Evolutionary conservation across 495 filamentous ascomycete genomes (phyloP).

Genomic region (Neurospora sp.): DNA sequence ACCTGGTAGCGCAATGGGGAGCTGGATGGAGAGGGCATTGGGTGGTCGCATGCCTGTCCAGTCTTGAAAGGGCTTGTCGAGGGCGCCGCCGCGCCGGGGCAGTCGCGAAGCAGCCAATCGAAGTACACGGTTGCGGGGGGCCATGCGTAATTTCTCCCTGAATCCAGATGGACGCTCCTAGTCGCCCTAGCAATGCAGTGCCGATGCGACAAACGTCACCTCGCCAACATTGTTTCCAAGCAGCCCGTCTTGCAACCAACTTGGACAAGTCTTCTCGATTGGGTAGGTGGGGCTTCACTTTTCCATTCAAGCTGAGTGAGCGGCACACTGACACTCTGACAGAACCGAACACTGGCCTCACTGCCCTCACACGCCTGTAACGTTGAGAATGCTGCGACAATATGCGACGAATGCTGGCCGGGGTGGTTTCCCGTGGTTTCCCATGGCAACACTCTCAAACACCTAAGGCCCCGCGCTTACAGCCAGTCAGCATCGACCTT

Average conservation of each 20-base stretch:
- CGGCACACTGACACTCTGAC: background rate
- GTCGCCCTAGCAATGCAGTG: background rate
- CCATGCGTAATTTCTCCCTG: background rate
- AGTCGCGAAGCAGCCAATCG: constrained; percentile 3
- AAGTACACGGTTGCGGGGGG: constrained; percentile 1
- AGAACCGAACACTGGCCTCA: background rate
- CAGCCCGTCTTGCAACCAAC: background rate
- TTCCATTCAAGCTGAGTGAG: background rate
- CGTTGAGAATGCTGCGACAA: background rate
- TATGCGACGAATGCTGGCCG: background rate
- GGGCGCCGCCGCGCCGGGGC: background rate
- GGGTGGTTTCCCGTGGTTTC: background rate
- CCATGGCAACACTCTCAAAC: background rate
- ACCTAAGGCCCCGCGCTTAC: background rate
- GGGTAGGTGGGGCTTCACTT: constrained; percentile 8
- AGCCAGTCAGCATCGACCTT: background rate
- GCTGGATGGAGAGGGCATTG: background rate
- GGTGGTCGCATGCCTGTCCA: background rate
- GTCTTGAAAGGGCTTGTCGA: background rate
- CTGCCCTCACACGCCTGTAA: background rate
- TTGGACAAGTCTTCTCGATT: background rate
- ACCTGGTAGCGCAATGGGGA: background rate
- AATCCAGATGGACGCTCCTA: background rate
- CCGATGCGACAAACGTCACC: background rate
- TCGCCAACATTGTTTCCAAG: background rate